Evolutionary conservation across 345 rosid genomes (phyloP).

Genomic region (Salix dunnii): DNA sequence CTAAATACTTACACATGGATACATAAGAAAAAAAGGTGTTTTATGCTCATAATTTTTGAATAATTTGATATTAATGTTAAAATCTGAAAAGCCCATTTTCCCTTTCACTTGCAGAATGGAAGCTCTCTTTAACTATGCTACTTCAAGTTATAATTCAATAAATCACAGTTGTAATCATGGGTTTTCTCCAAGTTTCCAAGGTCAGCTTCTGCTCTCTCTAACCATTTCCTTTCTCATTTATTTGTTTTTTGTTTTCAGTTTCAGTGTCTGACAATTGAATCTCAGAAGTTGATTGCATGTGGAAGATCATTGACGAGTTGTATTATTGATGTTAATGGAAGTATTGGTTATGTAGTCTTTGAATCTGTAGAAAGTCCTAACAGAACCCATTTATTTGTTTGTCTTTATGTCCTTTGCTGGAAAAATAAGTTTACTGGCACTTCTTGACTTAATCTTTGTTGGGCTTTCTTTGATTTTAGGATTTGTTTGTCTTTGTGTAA

Average conservation of each 20-base stretch:
- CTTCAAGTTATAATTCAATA: not conserved
- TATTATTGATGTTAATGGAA: not conserved
- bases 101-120: constrained; percentile 17
- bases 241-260: not conserved
- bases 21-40: too few species aligned
- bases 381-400: not conserved
- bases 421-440: not conserved
- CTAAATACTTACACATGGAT: too few species aligned
- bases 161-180: not conserved
- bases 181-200: constrained; percentile 20
- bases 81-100: not conserved
- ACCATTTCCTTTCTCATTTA: not conserved
- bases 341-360: not conserved
- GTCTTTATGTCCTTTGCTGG: not conserved
- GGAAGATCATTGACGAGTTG: not conserved
- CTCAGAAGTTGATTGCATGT: not conserved
- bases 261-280: not conserved
- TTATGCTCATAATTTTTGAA: not conserved
- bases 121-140: not conserved
- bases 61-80: not conserved
- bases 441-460: not conserved
- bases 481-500: not conserved
- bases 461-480: not conserved
- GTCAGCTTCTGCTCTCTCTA: constrained; percentile 16
- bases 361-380: constrained; percentile 22